Conservation (phyloP, 2,329 filamentous ascomycete genomes). For the Monilinia laxa region DNA sequence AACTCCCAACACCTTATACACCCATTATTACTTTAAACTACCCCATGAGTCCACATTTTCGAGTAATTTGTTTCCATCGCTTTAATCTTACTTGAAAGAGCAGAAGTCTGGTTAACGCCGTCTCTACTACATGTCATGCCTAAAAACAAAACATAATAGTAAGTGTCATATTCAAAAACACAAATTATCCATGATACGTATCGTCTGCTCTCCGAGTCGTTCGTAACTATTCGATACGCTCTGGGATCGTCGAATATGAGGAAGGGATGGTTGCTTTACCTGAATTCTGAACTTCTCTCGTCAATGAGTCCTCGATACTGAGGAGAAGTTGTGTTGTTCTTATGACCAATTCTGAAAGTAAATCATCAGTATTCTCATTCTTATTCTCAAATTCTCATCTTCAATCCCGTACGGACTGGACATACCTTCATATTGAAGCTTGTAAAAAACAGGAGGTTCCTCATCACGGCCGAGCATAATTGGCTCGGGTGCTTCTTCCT, state of each 20-base stretch:
- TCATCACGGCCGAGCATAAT: conserved; percentile 51
- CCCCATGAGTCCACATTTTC: background rate
- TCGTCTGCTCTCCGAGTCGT: background rate
- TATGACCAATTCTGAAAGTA: conserved; percentile 64
- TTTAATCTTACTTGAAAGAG: background rate
- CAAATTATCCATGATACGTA: background rate
- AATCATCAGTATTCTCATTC: background rate
- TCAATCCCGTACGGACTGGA: conserved; percentile 5
- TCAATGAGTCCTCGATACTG: conserved; percentile 62
- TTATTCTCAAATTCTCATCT: background rate
- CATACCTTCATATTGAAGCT: conserved; percentile 70
- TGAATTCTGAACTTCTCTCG: conserved; percentile 57
- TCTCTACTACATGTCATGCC: conserved; percentile 20
- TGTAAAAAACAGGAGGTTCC: conserved; percentile 67
- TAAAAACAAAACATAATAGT: conserved; percentile 18
- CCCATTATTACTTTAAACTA: background rate
- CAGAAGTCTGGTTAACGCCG: conserved; percentile 20
- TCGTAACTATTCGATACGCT: background rate
- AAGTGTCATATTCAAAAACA: conserved; percentile 21
- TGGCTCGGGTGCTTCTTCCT: conserved; percentile 46
- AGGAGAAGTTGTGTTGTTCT: conserved; percentile 62
- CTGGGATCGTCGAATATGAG: background rate
- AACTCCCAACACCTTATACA: background rate
- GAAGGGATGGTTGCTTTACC: conserved; percentile 58
- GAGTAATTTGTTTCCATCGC: background rate